Evolutionary conservation across 164 flowering plant genomes (phyloP).

Genomic region (Litsea cubeba): DNA sequence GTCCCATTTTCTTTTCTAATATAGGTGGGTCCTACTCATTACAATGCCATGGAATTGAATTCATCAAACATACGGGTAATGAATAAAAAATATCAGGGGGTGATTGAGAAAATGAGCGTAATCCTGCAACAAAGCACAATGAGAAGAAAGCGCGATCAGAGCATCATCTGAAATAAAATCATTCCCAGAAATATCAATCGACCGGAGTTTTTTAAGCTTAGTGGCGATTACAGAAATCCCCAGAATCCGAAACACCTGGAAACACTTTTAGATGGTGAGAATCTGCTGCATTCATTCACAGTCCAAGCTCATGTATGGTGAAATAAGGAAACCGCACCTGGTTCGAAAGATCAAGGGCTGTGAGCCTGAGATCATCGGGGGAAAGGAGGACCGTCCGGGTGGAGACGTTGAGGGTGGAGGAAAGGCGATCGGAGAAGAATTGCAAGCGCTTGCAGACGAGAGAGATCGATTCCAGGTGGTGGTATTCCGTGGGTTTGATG

Average conservation of each 20-base stretch:
- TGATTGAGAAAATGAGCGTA: no score
- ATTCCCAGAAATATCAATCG: conserved; percentile 49
- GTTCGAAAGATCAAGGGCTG: conserved; percentile 39
- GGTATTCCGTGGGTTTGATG: conserved; percentile 2
- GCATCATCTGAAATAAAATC: conserved; percentile 38
- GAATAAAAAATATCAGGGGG: no score
- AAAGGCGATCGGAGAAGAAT: conserved; percentile 44
- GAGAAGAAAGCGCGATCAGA: conserved; percentile 7
- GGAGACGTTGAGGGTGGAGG: conserved; percentile 27
- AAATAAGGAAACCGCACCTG: conserved; percentile 26
- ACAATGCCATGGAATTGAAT: no score
- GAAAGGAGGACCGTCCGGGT: conserved; percentile 19
- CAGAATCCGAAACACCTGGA: conserved; percentile 32
- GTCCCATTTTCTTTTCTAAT: no score
- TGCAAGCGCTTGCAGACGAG: conserved; percentile 42
- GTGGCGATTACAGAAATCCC: conserved; percentile 26
- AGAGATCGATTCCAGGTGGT: conserved; percentile 37
- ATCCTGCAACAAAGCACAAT: no score
- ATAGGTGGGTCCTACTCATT: no score
- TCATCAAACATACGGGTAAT: no score
- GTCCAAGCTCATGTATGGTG: conserved; percentile 25
- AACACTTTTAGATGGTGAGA: not conserved
- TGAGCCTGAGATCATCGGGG: conserved; percentile 12
- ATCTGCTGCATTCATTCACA: conserved; percentile 8
- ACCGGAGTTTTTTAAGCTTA: conserved; percentile 27